These are phyloP conservation scores for Boletus coccyginus DNA, from an alignment of 768 basidiomycete genomes.

Conservation along the genomic window DNA sequence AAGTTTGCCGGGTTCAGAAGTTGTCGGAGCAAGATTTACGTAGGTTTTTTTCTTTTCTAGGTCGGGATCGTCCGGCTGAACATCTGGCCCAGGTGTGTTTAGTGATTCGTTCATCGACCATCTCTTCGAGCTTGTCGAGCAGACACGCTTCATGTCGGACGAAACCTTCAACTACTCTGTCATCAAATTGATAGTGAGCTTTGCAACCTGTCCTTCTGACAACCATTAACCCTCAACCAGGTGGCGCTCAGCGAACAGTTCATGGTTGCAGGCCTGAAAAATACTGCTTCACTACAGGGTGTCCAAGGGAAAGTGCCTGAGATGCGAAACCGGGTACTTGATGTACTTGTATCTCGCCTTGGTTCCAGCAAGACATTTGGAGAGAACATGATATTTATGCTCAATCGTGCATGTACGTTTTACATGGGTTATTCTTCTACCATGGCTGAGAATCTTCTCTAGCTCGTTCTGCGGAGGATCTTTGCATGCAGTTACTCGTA, in stretches of 20 bases:
- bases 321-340: conserved; percentile 73
- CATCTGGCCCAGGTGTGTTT: conserved; percentile 58
- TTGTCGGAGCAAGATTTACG: conserved; percentile 75
- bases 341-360: conserved; percentile 78
- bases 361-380: conserved; percentile 93
- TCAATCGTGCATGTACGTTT: conserved; percentile 86
- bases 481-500: conserved; percentile 92
- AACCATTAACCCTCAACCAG: conserved; percentile 38
- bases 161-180: conserved; percentile 95
- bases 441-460: conserved; percentile 2
- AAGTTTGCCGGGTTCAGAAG: conserved; percentile 90
- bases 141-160: conserved; percentile 82
- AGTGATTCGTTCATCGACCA: conserved; percentile 82
- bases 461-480: conserved; percentile 87
- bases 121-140: conserved; percentile 91
- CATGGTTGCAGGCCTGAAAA: conserved; percentile 80
- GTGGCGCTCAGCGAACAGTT: conserved; percentile 96
- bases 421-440: not conserved
- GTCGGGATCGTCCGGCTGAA: conserved; percentile 9
- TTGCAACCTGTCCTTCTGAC: not conserved
- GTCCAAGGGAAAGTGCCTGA: conserved; percentile 35
- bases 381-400: conserved; percentile 98
- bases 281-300: conserved; percentile 20
- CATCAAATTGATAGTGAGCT: conserved; percentile 85
- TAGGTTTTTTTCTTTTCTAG: conserved; percentile 36